Conservation (phyloP, 805 yeast genomes). For the Blastobotrys robertii region DNA sequence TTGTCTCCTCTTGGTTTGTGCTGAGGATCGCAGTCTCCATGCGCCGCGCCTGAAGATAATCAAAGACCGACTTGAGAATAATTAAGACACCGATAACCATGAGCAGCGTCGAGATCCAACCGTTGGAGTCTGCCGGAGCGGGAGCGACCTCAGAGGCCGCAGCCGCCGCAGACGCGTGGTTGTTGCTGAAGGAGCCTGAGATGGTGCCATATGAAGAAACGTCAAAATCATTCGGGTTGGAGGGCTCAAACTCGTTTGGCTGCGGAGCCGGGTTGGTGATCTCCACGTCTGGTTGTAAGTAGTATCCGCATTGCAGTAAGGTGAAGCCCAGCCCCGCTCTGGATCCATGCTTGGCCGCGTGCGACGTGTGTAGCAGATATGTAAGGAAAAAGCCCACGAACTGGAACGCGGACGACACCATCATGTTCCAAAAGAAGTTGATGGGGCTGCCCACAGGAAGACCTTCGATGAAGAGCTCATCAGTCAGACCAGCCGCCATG, state of each 20-base stretch:
- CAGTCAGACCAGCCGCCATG: conserved; percentile 63
- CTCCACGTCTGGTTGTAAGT: conserved; percentile 29
- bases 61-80: conserved; percentile 55
- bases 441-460: conserved; percentile 91
- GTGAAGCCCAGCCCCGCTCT: conserved; percentile 86
- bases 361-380: conserved; percentile 86
- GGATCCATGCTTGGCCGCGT: conserved; percentile 94
- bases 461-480: conserved; percentile 90
- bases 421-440: conserved; percentile 79
- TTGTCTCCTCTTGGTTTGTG: not conserved
- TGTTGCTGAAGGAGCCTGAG: conserved; percentile 16
- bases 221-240: conserved; percentile 50
- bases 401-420: conserved; percentile 87
- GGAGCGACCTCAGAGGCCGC: conserved; percentile 7
- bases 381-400: conserved; percentile 88
- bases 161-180: conserved; percentile 17
- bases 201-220: conserved; percentile 17
- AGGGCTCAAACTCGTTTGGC: conserved; percentile 39
- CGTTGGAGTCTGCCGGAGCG: conserved; percentile 10
- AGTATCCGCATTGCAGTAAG: conserved; percentile 59
- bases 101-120: conserved; percentile 49
- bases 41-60: conserved; percentile 64
- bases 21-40: conserved; percentile 54
- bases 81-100: conserved; percentile 62
- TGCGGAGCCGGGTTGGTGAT: conserved; percentile 9